Evolutionary conservation across 2,329 filamentous ascomycete genomes (phyloP).

Genomic region (Diplodia mutila): DNA sequence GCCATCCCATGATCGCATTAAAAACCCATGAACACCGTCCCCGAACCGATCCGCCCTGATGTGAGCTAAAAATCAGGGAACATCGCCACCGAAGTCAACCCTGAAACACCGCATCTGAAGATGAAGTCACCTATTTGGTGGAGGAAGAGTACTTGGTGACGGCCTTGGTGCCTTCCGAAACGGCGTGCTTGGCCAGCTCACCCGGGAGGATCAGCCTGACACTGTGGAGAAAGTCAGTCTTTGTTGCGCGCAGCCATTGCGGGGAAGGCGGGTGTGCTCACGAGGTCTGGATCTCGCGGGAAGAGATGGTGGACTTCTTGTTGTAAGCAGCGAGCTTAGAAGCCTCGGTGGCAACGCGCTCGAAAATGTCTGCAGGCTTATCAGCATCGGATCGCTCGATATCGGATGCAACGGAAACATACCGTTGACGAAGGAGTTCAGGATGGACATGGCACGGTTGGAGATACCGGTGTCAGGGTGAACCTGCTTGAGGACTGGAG

Average conservation of each 20-base stretch:
- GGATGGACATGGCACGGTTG: constrained; percentile 99
- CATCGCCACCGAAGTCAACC: constrained; percentile 25
- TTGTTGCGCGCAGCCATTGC: neutral
- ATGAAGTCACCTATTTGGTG: constrained; percentile 76
- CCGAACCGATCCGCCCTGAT: constrained; percentile 26
- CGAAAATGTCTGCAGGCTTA: constrained; percentile 83
- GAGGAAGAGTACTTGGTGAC: constrained; percentile 99
- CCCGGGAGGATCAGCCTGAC: constrained; percentile 97
- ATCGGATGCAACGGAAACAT: constrained; percentile 44
- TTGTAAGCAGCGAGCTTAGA: constrained; percentile 99
- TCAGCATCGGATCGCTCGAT: constrained; percentile 25
- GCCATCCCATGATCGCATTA: constrained; percentile 59
- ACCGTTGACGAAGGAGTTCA: constrained; percentile 99
- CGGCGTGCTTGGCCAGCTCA: constrained; percentile 99
- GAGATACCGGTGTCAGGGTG: constrained; percentile 99
- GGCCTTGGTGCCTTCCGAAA: constrained; percentile 99
- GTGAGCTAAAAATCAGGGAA: constrained; percentile 26
- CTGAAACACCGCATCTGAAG: constrained; percentile 25
- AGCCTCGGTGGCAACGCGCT: constrained; percentile 97
- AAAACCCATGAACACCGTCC: constrained; percentile 47
- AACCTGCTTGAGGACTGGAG: constrained; percentile 95
- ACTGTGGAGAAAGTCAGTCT: constrained; percentile 47
- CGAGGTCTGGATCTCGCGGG: constrained; percentile 98
- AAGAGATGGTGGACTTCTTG: constrained; percentile 99
- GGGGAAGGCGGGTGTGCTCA: constrained; percentile 46